phyloP scores from a whole-genome alignment of 1,284 basidiomycete genomes.

The Retiboletus flavoniger region DNA sequence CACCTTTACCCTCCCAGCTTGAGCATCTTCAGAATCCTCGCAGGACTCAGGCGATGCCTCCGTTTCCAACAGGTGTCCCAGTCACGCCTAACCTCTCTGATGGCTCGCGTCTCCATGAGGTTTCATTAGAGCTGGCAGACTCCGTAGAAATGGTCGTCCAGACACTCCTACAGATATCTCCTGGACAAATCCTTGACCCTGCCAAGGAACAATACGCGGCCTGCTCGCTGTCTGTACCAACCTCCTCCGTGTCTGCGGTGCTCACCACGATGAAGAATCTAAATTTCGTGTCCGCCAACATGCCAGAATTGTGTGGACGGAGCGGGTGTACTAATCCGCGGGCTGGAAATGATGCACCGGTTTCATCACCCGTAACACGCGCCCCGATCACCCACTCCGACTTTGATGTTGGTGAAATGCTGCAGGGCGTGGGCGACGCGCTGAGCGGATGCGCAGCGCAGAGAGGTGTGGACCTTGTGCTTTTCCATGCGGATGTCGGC shows the following conservation, averaged over 20 bases:
- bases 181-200: constrained; percentile 86
- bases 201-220: constrained; percentile 88
- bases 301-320: constrained; percentile 45
- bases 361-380: constrained; percentile 23
- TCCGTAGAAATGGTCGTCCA: constrained; percentile 85
- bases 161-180: constrained; percentile 83
- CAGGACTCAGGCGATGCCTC: constrained; percentile 29
- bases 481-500: constrained; percentile 84
- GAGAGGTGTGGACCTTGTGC: constrained; percentile 80
- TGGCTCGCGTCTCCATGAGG: constrained; percentile 53
- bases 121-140: constrained; percentile 83
- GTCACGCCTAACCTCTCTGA: constrained; percentile 21
- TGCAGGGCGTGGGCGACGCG: constrained; percentile 80
- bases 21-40: constrained; percentile 65
- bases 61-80: constrained; percentile 5
- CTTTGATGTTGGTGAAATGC: constrained; percentile 70
- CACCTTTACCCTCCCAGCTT: constrained; percentile 70
- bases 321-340: constrained; percentile 16
- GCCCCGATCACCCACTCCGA: constrained; percentile 32
- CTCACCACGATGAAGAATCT: constrained; percentile 88
- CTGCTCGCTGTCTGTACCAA: constrained; percentile 81
- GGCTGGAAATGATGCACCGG: constrained; percentile 16
- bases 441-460: constrained; percentile 83
- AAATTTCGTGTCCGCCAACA: constrained; percentile 86
- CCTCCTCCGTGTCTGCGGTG: constrained; percentile 82